Evolutionary conservation across 495 filamentous ascomycete genomes (phyloP).

Genomic region (Aspergillus affinis): DNA sequence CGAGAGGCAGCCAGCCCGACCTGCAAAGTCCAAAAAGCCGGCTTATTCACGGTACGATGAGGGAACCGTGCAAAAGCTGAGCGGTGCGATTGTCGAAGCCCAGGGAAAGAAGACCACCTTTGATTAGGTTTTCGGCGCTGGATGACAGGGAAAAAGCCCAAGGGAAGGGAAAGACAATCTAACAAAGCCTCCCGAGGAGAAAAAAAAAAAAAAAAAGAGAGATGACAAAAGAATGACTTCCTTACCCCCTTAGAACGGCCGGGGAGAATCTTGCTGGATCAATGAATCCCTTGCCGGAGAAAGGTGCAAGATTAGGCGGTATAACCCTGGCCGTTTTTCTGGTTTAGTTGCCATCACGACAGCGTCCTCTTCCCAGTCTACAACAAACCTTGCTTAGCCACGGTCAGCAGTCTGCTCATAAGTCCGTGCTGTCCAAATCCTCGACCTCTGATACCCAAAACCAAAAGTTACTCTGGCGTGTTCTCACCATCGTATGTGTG

Average conservation of each 20-base stretch:
- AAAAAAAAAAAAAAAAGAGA: not conserved
- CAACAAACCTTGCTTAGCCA: not conserved
- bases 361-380: not conserved
- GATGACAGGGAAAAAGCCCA: too few relatives aligned
- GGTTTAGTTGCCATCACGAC: not conserved
- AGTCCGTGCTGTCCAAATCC: not conserved
- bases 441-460: not conserved
- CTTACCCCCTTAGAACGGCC: not conserved
- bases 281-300: not conserved
- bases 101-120: constrained; percentile 84
- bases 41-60: constrained; percentile 42
- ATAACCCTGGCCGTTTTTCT: not conserved
- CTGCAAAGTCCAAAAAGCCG: constrained; percentile 28
- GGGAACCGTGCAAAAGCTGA: constrained; percentile 56
- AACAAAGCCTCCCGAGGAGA: not conserved
- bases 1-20: constrained; percentile 19
- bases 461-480: not conserved
- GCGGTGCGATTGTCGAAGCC: constrained; percentile 75
- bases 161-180: not conserved
- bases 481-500: too few relatives aligned
- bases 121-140: constrained; percentile 46
- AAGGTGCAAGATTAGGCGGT: not conserved
- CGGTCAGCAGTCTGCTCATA: not conserved
- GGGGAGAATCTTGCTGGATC: not conserved
- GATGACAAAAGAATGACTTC: not conserved